phyloP scores from a whole-genome alignment of 202 grass and related monocot genomes.

The Schoenoplectus tabernaemontani region DNA sequence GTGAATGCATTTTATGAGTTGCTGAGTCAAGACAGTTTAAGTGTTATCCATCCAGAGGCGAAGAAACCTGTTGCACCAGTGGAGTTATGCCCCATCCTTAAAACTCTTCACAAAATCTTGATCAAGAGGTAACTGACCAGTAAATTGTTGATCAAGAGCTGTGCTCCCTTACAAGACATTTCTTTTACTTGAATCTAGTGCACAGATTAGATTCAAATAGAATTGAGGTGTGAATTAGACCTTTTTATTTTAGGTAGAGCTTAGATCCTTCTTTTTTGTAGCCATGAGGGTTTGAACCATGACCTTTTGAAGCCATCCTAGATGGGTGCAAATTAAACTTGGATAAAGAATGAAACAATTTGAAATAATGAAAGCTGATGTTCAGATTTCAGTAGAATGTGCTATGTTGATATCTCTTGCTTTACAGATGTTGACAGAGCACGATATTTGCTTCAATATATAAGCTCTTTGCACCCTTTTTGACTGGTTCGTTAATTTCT shows the following conservation, averaged over 20 bases:
- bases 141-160: neutral
- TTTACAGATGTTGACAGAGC: neutral
- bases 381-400: neutral
- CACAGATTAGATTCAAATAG: neutral
- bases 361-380: neutral
- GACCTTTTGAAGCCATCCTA: too few species aligned
- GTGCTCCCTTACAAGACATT: neutral
- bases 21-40: slow-evolving; percentile 86
- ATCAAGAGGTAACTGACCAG: slow-evolving; percentile 58
- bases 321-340: neutral
- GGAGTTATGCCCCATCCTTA: slow-evolving; percentile 93
- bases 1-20: slow-evolving; percentile 93
- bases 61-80: slow-evolving; percentile 77
- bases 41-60: slow-evolving; percentile 88
- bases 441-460: neutral
- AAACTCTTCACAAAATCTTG: slow-evolving; percentile 86
- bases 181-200: neutral
- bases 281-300: too few species aligned
- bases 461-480: neutral
- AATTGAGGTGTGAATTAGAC: neutral
- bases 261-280: too few species aligned
- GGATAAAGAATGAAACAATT: too few species aligned
- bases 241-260: too few species aligned
- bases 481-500: neutral
- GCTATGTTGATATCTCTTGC: neutral